Evolutionary conservation across 1,139 yeast species (phyloP).

Genomic region (Taiozyma onychis): DNA sequence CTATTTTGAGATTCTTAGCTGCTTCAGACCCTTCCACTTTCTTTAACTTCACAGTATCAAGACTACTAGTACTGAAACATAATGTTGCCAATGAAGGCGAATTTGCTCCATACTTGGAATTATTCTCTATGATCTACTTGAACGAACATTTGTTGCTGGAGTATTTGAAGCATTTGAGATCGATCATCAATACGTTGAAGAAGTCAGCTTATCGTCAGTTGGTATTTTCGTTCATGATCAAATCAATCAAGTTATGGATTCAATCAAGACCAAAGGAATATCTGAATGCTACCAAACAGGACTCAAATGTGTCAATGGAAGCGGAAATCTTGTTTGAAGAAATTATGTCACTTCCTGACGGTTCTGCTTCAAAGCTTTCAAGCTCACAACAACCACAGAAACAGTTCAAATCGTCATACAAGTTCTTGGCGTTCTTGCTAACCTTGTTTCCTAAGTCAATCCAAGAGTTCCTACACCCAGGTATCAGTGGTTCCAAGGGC

Average conservation of each 20-base stretch:
- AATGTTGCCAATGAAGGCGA: constrained; percentile 34
- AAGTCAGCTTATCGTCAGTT: constrained; percentile 51
- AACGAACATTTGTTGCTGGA: constrained; percentile 33
- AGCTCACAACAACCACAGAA: constrained; percentile 9
- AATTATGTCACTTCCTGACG: constrained; percentile 17
- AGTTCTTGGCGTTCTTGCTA: constrained; percentile 28
- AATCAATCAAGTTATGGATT: constrained; percentile 49
- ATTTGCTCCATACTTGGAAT: constrained; percentile 45
- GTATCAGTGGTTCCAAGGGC: constrained; percentile 6
- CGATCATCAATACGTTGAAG: constrained; percentile 36
- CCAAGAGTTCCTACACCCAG: constrained; percentile 7
- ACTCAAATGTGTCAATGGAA: constrained; percentile 23
- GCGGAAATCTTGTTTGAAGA: constrained; percentile 26
- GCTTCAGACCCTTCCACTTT: constrained; percentile 52
- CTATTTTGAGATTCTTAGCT: constrained; percentile 43
- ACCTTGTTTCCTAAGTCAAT: constrained; percentile 26
- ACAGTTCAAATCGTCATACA: constrained; percentile 20
- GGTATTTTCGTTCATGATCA: constrained; percentile 44
- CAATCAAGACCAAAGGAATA: constrained; percentile 52
- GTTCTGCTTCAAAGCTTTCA: constrained; percentile 4
- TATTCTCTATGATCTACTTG: constrained; percentile 45
- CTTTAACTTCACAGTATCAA: constrained; percentile 34
- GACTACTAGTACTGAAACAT: constrained; percentile 31
- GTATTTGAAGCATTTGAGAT: constrained; percentile 37
- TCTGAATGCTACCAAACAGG: constrained; percentile 28